Conservation (phyloP, 768 basidiomycete genomes). For the Megacollybia marginata region DNA sequence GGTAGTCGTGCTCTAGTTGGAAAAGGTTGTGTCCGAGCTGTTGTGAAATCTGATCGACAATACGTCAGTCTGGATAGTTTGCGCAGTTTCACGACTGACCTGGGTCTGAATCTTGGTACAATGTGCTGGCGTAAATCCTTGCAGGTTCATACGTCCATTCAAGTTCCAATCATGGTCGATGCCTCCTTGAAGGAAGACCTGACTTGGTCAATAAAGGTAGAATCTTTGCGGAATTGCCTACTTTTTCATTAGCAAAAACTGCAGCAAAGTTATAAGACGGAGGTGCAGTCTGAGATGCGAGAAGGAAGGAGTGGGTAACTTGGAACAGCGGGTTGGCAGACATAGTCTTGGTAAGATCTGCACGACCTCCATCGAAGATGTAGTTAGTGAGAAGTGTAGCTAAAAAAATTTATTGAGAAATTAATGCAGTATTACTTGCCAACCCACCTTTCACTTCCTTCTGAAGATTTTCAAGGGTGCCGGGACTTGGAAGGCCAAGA, state of each 20-base stretch:
- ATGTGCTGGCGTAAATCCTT: slow-evolving; percentile 73
- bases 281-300: slow-evolving; percentile 79
- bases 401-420: slow-evolving; percentile 22
- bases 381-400: slow-evolving; percentile 90
- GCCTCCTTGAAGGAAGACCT: slow-evolving; percentile 91
- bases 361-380: slow-evolving; percentile 95
- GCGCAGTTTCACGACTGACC: slow-evolving; percentile 36
- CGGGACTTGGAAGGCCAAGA: slow-evolving; percentile 84
- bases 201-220: slow-evolving; percentile 3
- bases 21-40: slow-evolving; percentile 83
- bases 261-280: slow-evolving; percentile 94
- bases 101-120: slow-evolving; percentile 85
- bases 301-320: slow-evolving; percentile 90
- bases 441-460: slow-evolving; percentile 85
- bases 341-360: slow-evolving; percentile 90
- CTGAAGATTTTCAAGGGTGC: slow-evolving; percentile 85
- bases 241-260: slow-evolving; percentile 80
- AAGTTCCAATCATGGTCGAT: slow-evolving; percentile 92
- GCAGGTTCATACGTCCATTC: slow-evolving; percentile 73
- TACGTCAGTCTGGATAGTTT: slow-evolving; percentile 6
- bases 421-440: background rate
- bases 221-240: slow-evolving; percentile 25
- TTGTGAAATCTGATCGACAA: slow-evolving; percentile 54
- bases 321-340: slow-evolving; percentile 96
- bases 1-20: slow-evolving; percentile 90